Base-by-base conservation (phyloP, 805 yeast species). In the Candida schatavii region DNA sequence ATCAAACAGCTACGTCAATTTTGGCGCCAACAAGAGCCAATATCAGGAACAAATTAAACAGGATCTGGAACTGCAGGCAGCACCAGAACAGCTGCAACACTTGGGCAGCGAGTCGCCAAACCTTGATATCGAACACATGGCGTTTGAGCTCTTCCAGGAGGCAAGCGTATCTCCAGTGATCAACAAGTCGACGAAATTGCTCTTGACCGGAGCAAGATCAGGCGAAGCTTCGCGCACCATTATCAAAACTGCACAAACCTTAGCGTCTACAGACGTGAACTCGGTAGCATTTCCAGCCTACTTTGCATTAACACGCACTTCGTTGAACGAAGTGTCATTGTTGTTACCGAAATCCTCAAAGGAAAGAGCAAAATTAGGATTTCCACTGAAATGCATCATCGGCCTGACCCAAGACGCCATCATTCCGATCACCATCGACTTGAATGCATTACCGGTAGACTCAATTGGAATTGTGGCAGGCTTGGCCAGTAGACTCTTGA, bases 381-480 rank as follows among this genome's bases (percentile, higher is more conserved):
- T 70, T 46, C 60, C 65, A 17, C 56, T 64, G 2, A 62, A 61
- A 21, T 56, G 62, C 35, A 63, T 81, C 34, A 69, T 78, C 41
- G 86, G 87, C 0, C 77, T 84, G 3, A 60, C 73, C 15, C 74
- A 72, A 47, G 87, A 82, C 51, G 63, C 65, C 29, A 71, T 80
- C 37, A 64, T 73, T n/a, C 86, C 87, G 0, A 62, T 81, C 3
- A 63, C 73, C 1, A 72, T 82, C 17, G 81, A 81, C 53, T 67
- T 81, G 44, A 62, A 71, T 11, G 59, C 62, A 22, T 54, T 81
- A 19, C 86, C 86, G 0, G 57, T 77, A 14, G 81, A 81, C 55
- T 66, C 79, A 5, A 78, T 81, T 18, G 88, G 88, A 31, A 79
- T 82, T 37, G 85, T 81, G 2, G 80, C 85, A 0, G 84, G 85